Evolutionary conservation across 2,329 filamentous ascomycete genomes (phyloP).

Genomic region (Trichoderma brevicompactum): DNA sequence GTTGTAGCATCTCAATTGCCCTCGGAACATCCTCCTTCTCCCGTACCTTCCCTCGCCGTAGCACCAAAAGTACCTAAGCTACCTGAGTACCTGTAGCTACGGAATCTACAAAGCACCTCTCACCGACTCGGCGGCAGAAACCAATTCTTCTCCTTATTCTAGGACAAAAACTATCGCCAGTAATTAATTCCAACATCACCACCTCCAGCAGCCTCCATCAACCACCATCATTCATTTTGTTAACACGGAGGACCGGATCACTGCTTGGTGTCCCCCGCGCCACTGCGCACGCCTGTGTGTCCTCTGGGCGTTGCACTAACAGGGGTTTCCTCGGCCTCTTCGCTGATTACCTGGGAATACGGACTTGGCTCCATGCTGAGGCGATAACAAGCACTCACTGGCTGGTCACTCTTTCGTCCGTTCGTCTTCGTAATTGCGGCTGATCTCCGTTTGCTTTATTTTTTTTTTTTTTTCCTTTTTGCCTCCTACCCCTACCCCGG

Average conservation of each 20-base stretch:
- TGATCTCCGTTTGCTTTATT: constrained; percentile 4
- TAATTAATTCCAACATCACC: background rate
- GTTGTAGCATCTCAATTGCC: background rate
- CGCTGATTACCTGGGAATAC: constrained; percentile 16
- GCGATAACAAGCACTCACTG: background rate
- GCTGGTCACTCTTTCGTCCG: background rate
- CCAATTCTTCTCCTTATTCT: too few relatives aligned
- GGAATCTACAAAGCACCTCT: background rate
- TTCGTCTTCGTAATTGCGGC: constrained; percentile 14
- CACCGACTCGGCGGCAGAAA: constrained; percentile 19
- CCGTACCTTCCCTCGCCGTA: constrained; percentile 7
- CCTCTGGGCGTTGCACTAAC: constrained; percentile 5
- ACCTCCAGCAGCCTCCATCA: background rate
- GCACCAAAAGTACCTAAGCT: background rate
- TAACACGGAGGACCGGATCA: constrained; percentile 2
- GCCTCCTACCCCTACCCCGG: background rate
- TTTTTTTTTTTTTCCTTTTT: background rate
- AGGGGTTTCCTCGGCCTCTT: constrained; percentile 17
- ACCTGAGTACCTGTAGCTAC: too few relatives aligned
- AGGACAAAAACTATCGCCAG: background rate
- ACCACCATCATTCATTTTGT: constrained; percentile 7
- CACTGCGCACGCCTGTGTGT: constrained; percentile 12
- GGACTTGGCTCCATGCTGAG: constrained; percentile 2
- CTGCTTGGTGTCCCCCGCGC: constrained; percentile 17
- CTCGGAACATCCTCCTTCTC: background rate